These are phyloP conservation scores for Priceomyces fermenticarens DNA, from an alignment of 805 yeast genomes.

Conservation along the genomic window DNA sequence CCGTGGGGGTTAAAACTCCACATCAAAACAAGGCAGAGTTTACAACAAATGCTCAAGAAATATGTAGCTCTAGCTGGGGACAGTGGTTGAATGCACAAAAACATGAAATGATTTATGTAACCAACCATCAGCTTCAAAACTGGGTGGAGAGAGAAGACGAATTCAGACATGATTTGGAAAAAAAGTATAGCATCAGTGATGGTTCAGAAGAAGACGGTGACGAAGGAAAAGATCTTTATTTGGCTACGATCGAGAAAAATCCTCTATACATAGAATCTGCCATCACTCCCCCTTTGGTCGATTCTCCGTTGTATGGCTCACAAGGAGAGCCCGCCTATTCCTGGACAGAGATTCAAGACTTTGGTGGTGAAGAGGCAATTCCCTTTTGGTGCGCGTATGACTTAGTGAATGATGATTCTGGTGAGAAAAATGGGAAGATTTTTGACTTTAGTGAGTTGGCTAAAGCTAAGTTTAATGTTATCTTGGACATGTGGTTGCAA, in stretches of 20 bases:
- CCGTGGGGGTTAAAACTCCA: constrained; percentile 32
- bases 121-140: constrained; percentile 35
- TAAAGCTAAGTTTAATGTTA: constrained; percentile 12
- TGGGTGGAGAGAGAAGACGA: constrained; percentile 16
- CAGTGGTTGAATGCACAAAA: constrained; percentile 26
- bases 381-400: constrained; percentile 35
- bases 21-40: constrained; percentile 16
- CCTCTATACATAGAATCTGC: constrained; percentile 21
- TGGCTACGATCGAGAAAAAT: constrained; percentile 13
- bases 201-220: constrained; percentile 1
- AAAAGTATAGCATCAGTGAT: not conserved
- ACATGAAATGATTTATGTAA: constrained; percentile 23
- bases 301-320: constrained; percentile 10
- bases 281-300: constrained; percentile 23
- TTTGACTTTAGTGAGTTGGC: constrained; percentile 12
- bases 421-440: constrained; percentile 16
- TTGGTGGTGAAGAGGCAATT: constrained; percentile 13
- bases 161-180: constrained; percentile 1
- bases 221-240: constrained; percentile 3
- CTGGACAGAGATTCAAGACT: constrained; percentile 19
- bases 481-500: constrained; percentile 26
- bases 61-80: constrained; percentile 39
- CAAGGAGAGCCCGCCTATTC: constrained; percentile 26
- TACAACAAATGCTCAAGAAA: constrained; percentile 22
- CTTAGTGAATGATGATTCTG: constrained; percentile 22